Evolutionary conservation across 805 yeast genomes (phyloP).

Genomic region (Tanozyma kutaoensis): DNA sequence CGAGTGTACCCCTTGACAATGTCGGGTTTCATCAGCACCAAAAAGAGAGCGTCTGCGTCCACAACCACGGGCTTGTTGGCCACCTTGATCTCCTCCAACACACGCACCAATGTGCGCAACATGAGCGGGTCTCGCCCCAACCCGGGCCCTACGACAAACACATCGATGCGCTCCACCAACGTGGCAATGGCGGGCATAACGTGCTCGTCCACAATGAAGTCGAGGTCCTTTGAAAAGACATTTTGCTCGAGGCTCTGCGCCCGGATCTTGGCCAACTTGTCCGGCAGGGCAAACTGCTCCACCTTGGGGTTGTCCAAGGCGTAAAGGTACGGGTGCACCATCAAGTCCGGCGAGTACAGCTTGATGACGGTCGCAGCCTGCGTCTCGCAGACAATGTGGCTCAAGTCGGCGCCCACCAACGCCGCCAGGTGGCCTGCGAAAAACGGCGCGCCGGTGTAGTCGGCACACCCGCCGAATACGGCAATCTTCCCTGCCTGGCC

Average conservation of each 20-base stretch:
- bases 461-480: conserved; percentile 89
- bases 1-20: conserved; percentile 39
- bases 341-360: conserved; percentile 79
- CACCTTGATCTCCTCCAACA: conserved; percentile 43
- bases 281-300: conserved; percentile 7
- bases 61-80: conserved; percentile 59
- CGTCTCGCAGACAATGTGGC: conserved; percentile 79
- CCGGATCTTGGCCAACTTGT: conserved; percentile 4
- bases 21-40: conserved; percentile 45
- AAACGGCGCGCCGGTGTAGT: conserved; percentile 94
- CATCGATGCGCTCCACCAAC: conserved; percentile 43
- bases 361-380: conserved; percentile 74
- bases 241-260: conserved; percentile 11
- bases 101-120: conserved; percentile 43
- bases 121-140: conserved; percentile 71
- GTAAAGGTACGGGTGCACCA: conserved; percentile 87
- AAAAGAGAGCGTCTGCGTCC: conserved; percentile 82
- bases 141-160: conserved; percentile 87
- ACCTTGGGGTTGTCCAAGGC: conserved; percentile 28
- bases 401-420: conserved; percentile 73
- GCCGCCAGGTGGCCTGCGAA: conserved; percentile 83
- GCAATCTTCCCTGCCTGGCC: conserved; percentile 87
- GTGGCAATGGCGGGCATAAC: conserved; percentile 43
- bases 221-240: conserved; percentile 4
- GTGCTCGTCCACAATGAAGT: conserved; percentile 15